These are phyloP conservation scores for Botryotinia globosa DNA, from an alignment of 2,329 filamentous ascomycete species.

Conservation along the genomic window DNA sequence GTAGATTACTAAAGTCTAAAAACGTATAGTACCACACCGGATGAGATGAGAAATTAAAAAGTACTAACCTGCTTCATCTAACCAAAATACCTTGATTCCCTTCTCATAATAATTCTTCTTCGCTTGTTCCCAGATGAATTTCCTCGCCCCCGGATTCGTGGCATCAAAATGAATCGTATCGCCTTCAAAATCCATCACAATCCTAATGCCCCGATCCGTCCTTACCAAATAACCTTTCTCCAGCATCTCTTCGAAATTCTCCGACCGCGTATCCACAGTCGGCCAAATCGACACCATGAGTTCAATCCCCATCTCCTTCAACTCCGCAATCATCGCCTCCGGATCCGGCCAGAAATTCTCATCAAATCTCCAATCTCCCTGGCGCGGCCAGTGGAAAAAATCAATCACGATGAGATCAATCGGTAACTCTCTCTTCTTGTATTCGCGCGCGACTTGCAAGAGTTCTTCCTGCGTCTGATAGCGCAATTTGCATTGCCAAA, in stretches of 20 bases:
- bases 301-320: constrained; percentile 57
- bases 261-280: constrained; percentile 56
- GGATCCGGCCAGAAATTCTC: constrained; percentile 61
- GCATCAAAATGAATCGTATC: constrained; percentile 61
- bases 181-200: constrained; percentile 57
- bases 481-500: constrained; percentile 66
- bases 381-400: constrained; percentile 65
- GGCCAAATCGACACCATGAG: constrained; percentile 71
- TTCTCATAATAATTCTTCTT: constrained; percentile 60
- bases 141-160: constrained; percentile 57
- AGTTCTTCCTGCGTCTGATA: constrained; percentile 66
- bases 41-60: background rate
- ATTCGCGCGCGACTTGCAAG: constrained; percentile 57
- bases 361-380: constrained; percentile 69
- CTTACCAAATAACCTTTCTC: constrained; percentile 59
- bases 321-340: constrained; percentile 62
- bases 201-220: constrained; percentile 56
- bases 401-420: constrained; percentile 66
- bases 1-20: background rate
- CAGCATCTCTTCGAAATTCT: constrained; percentile 61
- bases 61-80: constrained; percentile 55
- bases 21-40: background rate
- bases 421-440: constrained; percentile 53
- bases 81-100: constrained; percentile 64
- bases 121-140: constrained; percentile 58